These are phyloP conservation scores for Oryza officinalis DNA, from an alignment of 176 grass and related monocot species.

Conservation along the genomic window DNA sequence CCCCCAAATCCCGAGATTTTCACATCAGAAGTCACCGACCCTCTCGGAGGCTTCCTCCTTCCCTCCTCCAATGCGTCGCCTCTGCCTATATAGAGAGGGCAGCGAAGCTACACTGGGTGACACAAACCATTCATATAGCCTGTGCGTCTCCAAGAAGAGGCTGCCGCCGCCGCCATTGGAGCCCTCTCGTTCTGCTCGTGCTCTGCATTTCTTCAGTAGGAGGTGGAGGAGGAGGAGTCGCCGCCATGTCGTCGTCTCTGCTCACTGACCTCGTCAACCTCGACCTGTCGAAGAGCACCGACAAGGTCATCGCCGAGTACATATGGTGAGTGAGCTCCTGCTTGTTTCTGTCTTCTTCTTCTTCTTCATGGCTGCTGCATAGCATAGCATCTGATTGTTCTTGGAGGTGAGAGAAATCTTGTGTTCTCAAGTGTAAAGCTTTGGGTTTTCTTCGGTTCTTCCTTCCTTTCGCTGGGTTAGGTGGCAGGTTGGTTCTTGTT, in stretches of 20 bases:
- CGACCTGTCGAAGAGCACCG: constrained; percentile 54
- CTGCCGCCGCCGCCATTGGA: background rate
- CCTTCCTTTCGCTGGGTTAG: background rate
- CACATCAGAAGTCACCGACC: background rate
- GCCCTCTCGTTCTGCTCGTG: background rate
- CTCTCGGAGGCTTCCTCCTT: too few relatives aligned
- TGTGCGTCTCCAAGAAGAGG: background rate
- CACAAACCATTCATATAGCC: background rate
- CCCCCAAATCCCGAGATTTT: background rate
- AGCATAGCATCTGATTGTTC: background rate
- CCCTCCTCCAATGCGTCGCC: background rate
- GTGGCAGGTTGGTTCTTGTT: background rate
- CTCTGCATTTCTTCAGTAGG: background rate
- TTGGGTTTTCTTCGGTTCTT: background rate
- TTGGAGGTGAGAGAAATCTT: background rate
- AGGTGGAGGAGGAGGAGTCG: background rate
- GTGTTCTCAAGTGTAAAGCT: background rate
- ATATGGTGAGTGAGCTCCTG: constrained; percentile 53
- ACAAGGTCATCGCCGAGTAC: constrained; percentile 83
- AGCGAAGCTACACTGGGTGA: background rate
- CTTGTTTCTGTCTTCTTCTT: background rate
- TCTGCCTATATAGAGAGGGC: constrained; percentile 10
- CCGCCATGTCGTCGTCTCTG: constrained; percentile 3
- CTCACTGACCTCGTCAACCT: constrained; percentile 58
- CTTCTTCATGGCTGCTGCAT: background rate